Evolutionary conservation across 306 rosid genomes (phyloP).

Genomic region (Pachyrhizus erosus): DNA sequence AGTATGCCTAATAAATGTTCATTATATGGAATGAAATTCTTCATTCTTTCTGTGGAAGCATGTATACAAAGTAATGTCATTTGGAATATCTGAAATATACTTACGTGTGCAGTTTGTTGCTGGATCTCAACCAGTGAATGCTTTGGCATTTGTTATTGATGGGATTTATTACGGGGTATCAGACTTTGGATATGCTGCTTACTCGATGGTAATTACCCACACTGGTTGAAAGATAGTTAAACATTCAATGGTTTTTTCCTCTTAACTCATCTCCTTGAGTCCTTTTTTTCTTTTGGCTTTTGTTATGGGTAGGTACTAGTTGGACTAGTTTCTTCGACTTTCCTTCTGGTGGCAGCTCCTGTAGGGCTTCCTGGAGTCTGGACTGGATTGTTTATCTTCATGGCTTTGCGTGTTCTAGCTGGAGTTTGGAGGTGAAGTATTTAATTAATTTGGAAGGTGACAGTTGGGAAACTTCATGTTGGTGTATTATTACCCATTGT

Average conservation of each 20-base stretch:
- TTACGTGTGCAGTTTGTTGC: constrained; percentile 75
- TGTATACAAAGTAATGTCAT: constrained; percentile 30
- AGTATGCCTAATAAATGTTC: neutral
- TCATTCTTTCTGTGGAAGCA: constrained; percentile 26
- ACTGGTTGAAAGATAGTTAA: constrained; percentile 20
- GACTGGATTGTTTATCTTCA: constrained; percentile 91
- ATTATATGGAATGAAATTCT: neutral
- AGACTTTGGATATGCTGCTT: constrained; percentile 89
- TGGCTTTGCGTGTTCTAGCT: constrained; percentile 80
- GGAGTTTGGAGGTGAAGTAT: constrained; percentile 83
- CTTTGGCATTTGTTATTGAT: constrained; percentile 91
- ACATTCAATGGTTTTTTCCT: constrained; percentile 8
- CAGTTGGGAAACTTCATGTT: neutral
- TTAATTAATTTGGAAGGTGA: constrained; percentile 23
- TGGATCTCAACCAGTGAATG: constrained; percentile 94
- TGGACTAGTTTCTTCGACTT: constrained; percentile 71
- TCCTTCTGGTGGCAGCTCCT: constrained; percentile 75
- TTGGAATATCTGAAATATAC: constrained; percentile 41
- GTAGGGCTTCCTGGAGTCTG: constrained; percentile 90
- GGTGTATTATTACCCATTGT: neutral
- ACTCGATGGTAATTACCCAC: constrained; percentile 75
- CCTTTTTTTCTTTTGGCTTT: constrained; percentile 13
- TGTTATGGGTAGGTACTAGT: constrained; percentile 61
- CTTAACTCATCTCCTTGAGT: constrained; percentile 24
- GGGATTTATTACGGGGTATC: constrained; percentile 96